Percentiles rank a stretch among this genome's conserved stretches.
phyloP scores from a whole-genome alignment of 2,329 filamentous ascomycete genomes.

The Fusarium circinatum region DNA sequence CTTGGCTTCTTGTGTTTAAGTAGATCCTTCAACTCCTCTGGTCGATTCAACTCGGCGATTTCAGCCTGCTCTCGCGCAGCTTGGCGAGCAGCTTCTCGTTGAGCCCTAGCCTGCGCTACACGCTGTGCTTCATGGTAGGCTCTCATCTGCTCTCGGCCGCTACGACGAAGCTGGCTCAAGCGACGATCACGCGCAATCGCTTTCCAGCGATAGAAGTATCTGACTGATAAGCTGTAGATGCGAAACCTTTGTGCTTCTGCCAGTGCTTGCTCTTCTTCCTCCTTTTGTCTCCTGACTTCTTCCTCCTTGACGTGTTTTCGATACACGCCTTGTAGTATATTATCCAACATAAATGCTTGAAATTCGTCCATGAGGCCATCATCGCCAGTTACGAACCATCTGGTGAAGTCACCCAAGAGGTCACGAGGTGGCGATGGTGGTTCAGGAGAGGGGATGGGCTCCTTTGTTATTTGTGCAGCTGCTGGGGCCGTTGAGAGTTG shows the following conservation, averaged over 20 bases:
- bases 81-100: slow-evolving; percentile 48
- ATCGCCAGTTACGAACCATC: slow-evolving; percentile 66
- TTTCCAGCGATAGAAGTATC: slow-evolving; percentile 68
- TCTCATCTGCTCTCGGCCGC: slow-evolving; percentile 62
- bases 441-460: slow-evolving; percentile 1
- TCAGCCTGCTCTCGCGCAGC: slow-evolving; percentile 42
- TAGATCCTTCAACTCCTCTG: slow-evolving; percentile 50
- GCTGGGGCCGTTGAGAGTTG: slow-evolving; percentile 2
- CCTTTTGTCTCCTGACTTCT: slow-evolving; percentile 54
- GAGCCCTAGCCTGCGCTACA: slow-evolving; percentile 46
- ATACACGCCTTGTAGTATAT: slow-evolving; percentile 57
- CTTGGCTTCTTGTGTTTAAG: slow-evolving; percentile 47
- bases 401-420: slow-evolving; percentile 59
- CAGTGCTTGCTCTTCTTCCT: slow-evolving; percentile 60
- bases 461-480: slow-evolving; percentile 5
- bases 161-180: slow-evolving; percentile 60
- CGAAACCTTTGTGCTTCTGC: slow-evolving; percentile 61
- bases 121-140: slow-evolving; percentile 56
- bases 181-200: slow-evolving; percentile 59
- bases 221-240: slow-evolving; percentile 60
- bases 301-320: slow-evolving; percentile 53
- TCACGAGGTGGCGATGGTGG: slow-evolving; percentile 49
- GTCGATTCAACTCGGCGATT: slow-evolving; percentile 44
- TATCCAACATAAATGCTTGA: slow-evolving; percentile 56
- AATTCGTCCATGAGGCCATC: slow-evolving; percentile 64